Evolutionary conservation across 352 stramenopile species (phyloP).

Genomic region (Aphanomyces euteiches): DNA sequence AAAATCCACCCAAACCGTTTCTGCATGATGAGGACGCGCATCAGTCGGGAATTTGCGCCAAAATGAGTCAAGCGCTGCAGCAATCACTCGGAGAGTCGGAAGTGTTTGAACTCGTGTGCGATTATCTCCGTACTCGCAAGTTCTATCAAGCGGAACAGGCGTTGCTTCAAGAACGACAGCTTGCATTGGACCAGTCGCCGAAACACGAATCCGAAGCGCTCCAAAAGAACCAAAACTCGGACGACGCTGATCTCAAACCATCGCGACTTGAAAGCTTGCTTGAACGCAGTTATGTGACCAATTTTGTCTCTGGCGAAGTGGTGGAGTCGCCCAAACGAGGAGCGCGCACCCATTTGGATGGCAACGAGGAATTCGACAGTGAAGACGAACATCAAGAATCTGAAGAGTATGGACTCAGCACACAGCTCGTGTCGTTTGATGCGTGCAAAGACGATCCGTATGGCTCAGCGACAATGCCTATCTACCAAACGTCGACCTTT

Average conservation of each 20-base stretch:
- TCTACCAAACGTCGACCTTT: conserved; percentile 91
- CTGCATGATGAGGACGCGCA: background rate
- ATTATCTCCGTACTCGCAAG: conserved; percentile 82
- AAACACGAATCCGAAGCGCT: conserved; percentile 10
- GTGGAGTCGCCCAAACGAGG: conserved; percentile 45
- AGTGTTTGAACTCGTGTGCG: conserved; percentile 84
- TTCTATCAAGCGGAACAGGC: conserved; percentile 81
- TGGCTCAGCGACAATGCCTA: conserved; percentile 86
- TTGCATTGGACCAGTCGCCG: conserved; percentile 21
- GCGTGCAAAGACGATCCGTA: conserved; percentile 86
- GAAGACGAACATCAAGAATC: conserved; percentile 37
- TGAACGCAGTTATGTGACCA: conserved; percentile 80
- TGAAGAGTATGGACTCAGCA: conserved; percentile 65
- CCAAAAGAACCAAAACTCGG: conserved; percentile 20
- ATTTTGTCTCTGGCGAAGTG: conserved; percentile 67
- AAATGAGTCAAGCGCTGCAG: conserved; percentile 52
- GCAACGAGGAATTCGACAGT: conserved; percentile 50
- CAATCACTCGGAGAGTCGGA: conserved; percentile 78
- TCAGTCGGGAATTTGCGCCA: conserved; percentile 16
- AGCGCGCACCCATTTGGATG: conserved; percentile 60
- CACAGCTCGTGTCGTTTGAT: conserved; percentile 71
- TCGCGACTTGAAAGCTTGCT: conserved; percentile 77
- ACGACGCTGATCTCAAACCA: conserved; percentile 36
- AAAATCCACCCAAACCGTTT: background rate
- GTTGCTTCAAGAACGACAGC: conserved; percentile 64